Percentiles rank a stretch among this genome's conserved stretches.
phyloP scores from a whole-genome alignment of 2,329 filamentous ascomycete species.

The Monilinia laxa region DNA sequence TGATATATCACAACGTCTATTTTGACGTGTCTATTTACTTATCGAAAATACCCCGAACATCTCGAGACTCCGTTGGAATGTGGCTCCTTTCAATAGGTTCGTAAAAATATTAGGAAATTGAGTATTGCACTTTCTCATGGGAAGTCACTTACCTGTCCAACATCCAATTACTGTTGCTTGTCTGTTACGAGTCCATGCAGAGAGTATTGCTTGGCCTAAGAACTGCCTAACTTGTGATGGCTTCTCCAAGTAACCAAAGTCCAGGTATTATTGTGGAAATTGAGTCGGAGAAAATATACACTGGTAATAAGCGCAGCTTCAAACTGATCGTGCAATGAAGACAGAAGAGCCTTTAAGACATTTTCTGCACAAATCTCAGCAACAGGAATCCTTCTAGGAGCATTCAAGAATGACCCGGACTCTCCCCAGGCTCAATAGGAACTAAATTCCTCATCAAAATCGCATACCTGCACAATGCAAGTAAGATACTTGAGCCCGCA shows the following conservation, averaged over 20 bases:
- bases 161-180: not conserved
- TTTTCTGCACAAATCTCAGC: conserved; percentile 14
- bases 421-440: conserved; percentile 7
- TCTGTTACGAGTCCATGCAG: not conserved
- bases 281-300: conserved; percentile 29
- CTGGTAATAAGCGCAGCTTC: conserved; percentile 8
- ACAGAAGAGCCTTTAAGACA: not conserved
- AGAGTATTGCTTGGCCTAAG: not conserved
- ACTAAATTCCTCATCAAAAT: conserved; percentile 16
- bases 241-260: not conserved
- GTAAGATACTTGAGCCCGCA: not conserved
- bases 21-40: no score
- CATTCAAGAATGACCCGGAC: conserved; percentile 20
- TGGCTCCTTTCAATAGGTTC: no score
- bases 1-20: no score
- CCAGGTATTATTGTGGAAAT: conserved; percentile 7
- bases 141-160: no score
- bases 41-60: no score
- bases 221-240: not conserved
- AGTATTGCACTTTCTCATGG: no score
- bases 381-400: conserved; percentile 13
- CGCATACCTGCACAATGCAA: not conserved
- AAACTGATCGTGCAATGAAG: not conserved
- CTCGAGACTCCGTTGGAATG: no score
- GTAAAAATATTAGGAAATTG: no score